Conservation (phyloP, 768 basidiomycete genomes). For the Serendipita sp. region DNA sequence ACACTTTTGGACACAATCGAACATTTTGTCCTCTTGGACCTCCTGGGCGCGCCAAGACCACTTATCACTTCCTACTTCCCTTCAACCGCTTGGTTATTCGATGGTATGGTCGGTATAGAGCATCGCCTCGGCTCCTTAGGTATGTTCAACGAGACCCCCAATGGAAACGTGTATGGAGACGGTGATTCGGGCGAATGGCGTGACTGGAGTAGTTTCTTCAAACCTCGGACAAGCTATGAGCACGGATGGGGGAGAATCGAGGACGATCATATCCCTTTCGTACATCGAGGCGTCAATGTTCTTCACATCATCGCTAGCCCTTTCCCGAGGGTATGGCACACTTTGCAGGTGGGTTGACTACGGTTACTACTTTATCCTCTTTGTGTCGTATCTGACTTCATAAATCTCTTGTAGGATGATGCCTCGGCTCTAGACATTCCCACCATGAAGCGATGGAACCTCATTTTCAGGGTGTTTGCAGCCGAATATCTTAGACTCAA, state of each 20-base stretch:
- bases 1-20: conserved; percentile 69
- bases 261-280: conserved; percentile 90
- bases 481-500: conserved; percentile 63
- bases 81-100: conserved; percentile 88
- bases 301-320: conserved; percentile 80
- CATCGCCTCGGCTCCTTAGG: conserved; percentile 46
- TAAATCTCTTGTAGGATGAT: conserved; percentile 48
- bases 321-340: conserved; percentile 87
- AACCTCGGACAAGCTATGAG: conserved; percentile 26
- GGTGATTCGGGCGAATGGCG: conserved; percentile 29
- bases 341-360: conserved; percentile 35
- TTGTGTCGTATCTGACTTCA: background rate
- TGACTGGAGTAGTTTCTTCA: conserved; percentile 41
- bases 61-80: conserved; percentile 63
- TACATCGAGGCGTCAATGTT: conserved; percentile 64
- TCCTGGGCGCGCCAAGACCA: conserved; percentile 67
- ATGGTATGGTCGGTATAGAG: conserved; percentile 59
- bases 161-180: conserved; percentile 15
- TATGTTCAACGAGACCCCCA: conserved; percentile 25
- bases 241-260: conserved; percentile 45
- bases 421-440: conserved; percentile 67
- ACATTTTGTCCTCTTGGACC: conserved; percentile 81
- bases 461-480: conserved; percentile 74
- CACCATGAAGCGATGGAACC: conserved; percentile 79
- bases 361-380: conserved; percentile 2